A percentile compares a stretch with the other conserved stretches of the same genome.
Evolutionary conservation across 371 early-diverging fungal genomes (phyloP).

Genomic region (Batkoa obscura): DNA sequence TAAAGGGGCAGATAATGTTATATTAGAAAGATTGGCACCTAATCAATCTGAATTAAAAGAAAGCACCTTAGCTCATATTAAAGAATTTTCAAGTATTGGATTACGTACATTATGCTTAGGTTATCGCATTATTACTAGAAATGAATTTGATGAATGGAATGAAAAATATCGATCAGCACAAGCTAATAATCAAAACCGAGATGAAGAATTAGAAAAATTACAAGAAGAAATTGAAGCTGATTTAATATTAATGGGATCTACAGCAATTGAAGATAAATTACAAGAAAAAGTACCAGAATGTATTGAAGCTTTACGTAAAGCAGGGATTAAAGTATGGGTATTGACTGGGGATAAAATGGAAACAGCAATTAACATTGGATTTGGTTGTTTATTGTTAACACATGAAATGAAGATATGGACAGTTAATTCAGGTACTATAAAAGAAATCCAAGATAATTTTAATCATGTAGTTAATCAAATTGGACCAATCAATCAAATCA

Average conservation of each 20-base stretch:
- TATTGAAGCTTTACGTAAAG: constrained; percentile 61
- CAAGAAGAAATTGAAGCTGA: constrained; percentile 62
- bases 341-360: constrained; percentile 99
- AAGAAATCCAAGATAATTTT: constrained; percentile 19
- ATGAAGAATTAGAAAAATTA: constrained; percentile 41
- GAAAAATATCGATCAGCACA: constrained; percentile 44
- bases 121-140: constrained; percentile 39
- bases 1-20: constrained; percentile 96
- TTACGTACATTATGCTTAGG: constrained; percentile 80
- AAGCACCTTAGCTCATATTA: constrained; percentile 39
- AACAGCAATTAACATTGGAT: constrained; percentile 97
- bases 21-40: constrained; percentile 43
- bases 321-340: constrained; percentile 97
- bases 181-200: constrained; percentile 50
- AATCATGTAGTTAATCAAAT: constrained; percentile 10
- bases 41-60: constrained; percentile 24
- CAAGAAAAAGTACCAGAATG: constrained; percentile 92
- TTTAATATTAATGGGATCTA: constrained; percentile 73
- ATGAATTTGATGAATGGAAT: constrained; percentile 48
- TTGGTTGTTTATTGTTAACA: constrained; percentile 63
- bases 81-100: constrained; percentile 52
- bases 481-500: constrained; percentile 11
- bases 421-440: constrained; percentile 12
- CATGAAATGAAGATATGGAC: constrained; percentile 51
- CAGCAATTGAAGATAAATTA: constrained; percentile 96